phyloP scores from a whole-genome alignment of 2,329 filamentous ascomycete species.

The Sordariomycetes sp. region DNA sequence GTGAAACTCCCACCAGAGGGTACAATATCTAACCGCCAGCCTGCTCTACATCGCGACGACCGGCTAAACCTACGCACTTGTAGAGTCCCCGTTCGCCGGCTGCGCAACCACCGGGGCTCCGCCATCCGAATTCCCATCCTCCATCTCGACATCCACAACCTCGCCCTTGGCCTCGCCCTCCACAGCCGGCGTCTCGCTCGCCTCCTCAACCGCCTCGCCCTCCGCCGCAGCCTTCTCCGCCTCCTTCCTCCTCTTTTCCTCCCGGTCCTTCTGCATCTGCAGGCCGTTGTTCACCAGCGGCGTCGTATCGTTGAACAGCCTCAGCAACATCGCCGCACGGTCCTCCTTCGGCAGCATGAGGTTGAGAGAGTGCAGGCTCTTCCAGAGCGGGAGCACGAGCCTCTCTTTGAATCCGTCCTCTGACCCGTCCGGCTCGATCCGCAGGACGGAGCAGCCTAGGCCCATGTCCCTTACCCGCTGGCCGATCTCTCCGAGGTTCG shows the following conservation, averaged over 20 bases:
- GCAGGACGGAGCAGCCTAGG: constrained; percentile 87
- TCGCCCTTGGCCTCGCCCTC: constrained; percentile 6
- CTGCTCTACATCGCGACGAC: not conserved
- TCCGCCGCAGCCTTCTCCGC: constrained; percentile 21
- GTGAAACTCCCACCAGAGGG: not conserved
- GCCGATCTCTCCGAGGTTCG: constrained; percentile 76
- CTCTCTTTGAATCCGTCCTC: constrained; percentile 54
- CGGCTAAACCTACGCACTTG: not conserved
- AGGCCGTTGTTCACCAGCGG: constrained; percentile 65
- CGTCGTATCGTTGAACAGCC: constrained; percentile 82
- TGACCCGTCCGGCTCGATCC: constrained; percentile 65
- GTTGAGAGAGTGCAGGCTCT: constrained; percentile 83
- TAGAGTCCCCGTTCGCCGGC: constrained; percentile 13
- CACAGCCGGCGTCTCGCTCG: constrained; percentile 12
- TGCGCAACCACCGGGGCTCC: constrained; percentile 14
- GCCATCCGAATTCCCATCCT: constrained; percentile 23
- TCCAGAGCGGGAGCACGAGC: constrained; percentile 89
- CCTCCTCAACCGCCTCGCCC: constrained; percentile 21
- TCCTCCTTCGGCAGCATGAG: constrained; percentile 99
- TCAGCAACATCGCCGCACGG: constrained; percentile 78
- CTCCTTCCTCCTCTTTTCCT: constrained; percentile 23
- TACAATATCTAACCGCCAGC: not conserved
- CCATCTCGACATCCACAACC: constrained; percentile 9
- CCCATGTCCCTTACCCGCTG: constrained; percentile 67
- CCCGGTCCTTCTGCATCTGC: constrained; percentile 32